Conservation (phyloP, 208 protist genomes). For the Tritrichomonas musculus region DNA sequence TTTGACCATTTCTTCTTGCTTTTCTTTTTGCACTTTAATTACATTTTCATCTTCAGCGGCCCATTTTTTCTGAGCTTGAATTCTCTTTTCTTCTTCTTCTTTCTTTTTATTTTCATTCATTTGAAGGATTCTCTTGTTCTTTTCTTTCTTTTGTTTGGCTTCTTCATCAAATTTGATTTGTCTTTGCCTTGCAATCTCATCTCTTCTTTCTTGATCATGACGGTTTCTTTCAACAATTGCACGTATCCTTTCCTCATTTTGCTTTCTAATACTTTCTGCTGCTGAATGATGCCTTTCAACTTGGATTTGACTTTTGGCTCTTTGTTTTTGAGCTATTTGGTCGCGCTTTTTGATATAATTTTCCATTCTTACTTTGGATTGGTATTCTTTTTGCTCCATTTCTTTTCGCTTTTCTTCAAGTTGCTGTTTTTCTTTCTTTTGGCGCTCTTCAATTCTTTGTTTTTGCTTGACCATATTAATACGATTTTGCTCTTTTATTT, state of each 20-base stretch:
- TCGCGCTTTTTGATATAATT: neutral
- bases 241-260: neutral
- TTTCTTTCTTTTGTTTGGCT: neutral
- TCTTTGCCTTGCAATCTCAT: neutral
- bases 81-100: constrained; percentile 7
- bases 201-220: neutral
- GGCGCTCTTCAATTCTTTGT: neutral
- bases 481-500: neutral
- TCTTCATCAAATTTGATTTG: neutral
- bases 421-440: neutral
- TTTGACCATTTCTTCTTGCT: neutral
- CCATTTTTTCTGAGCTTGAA: neutral
- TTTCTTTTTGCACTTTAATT: neutral
- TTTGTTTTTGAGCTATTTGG: too few species aligned
- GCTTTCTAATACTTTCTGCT: neutral
- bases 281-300: neutral
- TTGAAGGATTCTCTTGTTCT: neutral
- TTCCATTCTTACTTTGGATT: neutral
- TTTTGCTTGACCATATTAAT: neutral
- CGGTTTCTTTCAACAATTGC: neutral
- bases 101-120: neutral
- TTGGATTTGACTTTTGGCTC: neutral
- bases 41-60: neutral
- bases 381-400: neutral
- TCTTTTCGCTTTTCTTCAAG: neutral